These are phyloP conservation scores for Plasmodium cynomolgi DNA, from an alignment of 169 alveolate genomes.

Conservation along the genomic window DNA sequence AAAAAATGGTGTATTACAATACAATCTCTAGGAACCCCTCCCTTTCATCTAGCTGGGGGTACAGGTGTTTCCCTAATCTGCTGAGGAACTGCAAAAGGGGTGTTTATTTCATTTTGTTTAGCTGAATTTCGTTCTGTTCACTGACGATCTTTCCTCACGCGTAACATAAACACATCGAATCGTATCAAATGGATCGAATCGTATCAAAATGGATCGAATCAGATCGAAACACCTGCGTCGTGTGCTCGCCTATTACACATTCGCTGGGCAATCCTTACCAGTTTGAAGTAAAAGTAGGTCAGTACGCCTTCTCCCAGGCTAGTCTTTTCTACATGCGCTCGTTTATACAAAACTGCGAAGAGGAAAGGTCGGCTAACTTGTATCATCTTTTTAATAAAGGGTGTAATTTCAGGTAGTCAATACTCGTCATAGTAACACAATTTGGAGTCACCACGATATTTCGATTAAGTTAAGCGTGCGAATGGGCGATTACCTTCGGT, in stretches of 20 bases:
- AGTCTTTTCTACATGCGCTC: background rate
- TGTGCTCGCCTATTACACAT: background rate
- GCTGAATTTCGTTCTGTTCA: background rate
- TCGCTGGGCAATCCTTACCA: constrained; percentile 4
- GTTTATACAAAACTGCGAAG: constrained; percentile 13
- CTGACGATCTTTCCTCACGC: background rate
- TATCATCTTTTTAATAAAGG: background rate
- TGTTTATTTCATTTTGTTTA: background rate
- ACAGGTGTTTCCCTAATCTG: constrained; percentile 29
- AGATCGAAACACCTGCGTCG: background rate
- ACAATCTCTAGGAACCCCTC: constrained; percentile 65
- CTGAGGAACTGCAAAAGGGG: constrained; percentile 34
- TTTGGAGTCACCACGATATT: background rate
- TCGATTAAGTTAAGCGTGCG: background rate
- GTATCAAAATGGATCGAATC: background rate
- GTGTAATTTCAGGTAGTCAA: background rate
- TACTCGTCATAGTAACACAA: background rate
- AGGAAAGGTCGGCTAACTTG: background rate
- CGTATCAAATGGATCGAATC: background rate
- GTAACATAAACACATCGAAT: background rate
- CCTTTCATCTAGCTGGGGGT: constrained; percentile 44
- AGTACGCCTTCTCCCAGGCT: constrained; percentile 14
- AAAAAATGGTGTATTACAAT: constrained; percentile 12
- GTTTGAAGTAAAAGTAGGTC: constrained; percentile 62
- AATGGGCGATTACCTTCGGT: constrained; percentile 30